Conservation (phyloP, 2,329 filamentous ascomycete species). For the Elsinoe arachidis region DNA sequence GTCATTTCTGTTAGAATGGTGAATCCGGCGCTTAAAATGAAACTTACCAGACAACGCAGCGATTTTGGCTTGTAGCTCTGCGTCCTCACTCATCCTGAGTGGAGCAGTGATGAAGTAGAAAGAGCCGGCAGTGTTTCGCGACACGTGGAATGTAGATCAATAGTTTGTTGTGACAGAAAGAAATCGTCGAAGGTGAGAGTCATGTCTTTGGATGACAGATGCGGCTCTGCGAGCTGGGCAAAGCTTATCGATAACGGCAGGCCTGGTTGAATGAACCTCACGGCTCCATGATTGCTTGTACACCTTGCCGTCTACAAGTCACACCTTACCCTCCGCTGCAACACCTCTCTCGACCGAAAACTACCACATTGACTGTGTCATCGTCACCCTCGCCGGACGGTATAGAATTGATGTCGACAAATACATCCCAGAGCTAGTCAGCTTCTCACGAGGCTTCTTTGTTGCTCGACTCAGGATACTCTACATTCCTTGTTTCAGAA, state of each 20-base stretch:
- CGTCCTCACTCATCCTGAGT: conserved; percentile 16
- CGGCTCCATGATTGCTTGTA: too few species aligned
- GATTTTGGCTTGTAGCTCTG: conserved; percentile 17
- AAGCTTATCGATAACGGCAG: conserved; percentile 5
- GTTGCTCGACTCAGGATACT: too few species aligned
- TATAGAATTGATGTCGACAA: too few species aligned
- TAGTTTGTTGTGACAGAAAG: too few species aligned
- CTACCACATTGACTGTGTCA: too few species aligned
- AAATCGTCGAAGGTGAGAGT: background rate
- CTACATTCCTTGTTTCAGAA: background rate
- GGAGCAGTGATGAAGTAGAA: background rate
- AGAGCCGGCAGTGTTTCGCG: background rate
- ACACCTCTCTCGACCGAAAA: background rate
- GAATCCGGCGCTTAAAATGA: background rate
- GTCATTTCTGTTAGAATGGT: background rate
- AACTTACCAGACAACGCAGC: conserved; percentile 16
- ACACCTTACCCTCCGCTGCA: background rate
- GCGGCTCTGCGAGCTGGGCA: conserved; percentile 7
- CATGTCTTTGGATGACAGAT: background rate
- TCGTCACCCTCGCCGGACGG: too few species aligned
- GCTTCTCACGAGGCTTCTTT: too few species aligned
- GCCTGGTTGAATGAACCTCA: background rate
- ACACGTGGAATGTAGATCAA: background rate
- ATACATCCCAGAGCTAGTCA: too few species aligned
- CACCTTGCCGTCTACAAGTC: too few species aligned